These are phyloP conservation scores for Malus orientalis DNA, from an alignment of 306 rosid genomes.

Conservation along the genomic window DNA sequence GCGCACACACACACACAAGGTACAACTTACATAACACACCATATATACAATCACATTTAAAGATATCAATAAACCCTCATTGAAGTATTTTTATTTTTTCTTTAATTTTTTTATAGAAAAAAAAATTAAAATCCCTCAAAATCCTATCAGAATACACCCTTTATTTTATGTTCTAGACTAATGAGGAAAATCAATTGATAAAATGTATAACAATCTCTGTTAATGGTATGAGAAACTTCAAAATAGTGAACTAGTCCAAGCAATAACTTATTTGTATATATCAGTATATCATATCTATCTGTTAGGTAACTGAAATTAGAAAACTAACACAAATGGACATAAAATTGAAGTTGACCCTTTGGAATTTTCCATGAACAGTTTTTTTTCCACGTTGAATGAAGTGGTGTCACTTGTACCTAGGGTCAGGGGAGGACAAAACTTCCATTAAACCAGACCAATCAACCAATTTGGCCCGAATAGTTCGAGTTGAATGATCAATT, in stretches of 20 bases:
- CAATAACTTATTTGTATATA: not conserved
- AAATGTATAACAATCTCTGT: not conserved
- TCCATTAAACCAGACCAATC: not conserved
- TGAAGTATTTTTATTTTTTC: not conserved
- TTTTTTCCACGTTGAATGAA: not conserved
- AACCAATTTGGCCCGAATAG: not conserved
- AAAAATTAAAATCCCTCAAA: not conserved
- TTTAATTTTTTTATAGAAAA: not conserved
- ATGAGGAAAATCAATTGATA: not conserved
- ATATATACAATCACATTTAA: not conserved
- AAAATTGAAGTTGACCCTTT: not conserved
- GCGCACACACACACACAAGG: too few species aligned
- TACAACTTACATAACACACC: not conserved
- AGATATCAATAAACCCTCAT: not conserved
- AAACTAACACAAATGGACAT: not conserved
- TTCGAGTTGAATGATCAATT: not conserved
- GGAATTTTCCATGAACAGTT: not conserved
- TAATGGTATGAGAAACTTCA: not conserved
- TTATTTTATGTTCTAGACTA: not conserved
- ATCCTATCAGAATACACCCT: too few species aligned
- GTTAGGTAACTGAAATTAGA: not conserved
- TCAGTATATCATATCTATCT: not conserved
- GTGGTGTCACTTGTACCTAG: not conserved
- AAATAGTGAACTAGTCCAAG: not conserved
- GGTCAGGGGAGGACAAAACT: not conserved